Percentiles rank a stretch among this genome's conserved stretches.
Conservation (phyloP, 352 stramenopile species). For the Phytophthora fragariaefolia region DNA sequence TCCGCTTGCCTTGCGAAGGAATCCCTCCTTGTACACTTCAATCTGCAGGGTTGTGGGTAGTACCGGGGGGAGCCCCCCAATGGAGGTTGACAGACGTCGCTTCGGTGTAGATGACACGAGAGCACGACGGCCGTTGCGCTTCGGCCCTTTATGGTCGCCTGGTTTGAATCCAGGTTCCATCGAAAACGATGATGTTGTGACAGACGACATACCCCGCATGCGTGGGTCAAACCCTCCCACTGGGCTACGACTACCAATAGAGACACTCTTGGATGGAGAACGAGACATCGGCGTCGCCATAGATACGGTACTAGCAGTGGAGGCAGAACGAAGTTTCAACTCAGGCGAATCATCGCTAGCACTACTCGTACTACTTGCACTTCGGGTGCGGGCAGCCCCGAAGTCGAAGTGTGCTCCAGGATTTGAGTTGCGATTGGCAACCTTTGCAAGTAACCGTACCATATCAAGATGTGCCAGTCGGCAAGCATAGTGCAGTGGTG, state of each 20-base stretch:
- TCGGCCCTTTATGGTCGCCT: slow-evolving; percentile 53
- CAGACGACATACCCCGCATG: slow-evolving; percentile 46
- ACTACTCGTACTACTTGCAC: slow-evolving; percentile 72
- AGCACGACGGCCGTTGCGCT: slow-evolving; percentile 59
- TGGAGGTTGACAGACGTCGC: slow-evolving; percentile 50
- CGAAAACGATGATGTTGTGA: slow-evolving; percentile 55
- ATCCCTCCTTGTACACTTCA: slow-evolving; percentile 84
- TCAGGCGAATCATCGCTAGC: slow-evolving; percentile 45
- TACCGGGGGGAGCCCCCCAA: slow-evolving; percentile 55
- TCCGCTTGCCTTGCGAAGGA: slow-evolving; percentile 82
- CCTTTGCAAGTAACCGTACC: slow-evolving; percentile 84
- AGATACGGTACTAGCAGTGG: slow-evolving; percentile 51
- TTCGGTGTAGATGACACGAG: slow-evolving; percentile 72
- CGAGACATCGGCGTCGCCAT: slow-evolving; percentile 44
- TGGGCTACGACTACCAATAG: slow-evolving; percentile 40
- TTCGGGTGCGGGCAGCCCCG: slow-evolving; percentile 54
- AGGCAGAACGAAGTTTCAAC: slow-evolving; percentile 69
- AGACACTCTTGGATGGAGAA: slow-evolving; percentile 62
- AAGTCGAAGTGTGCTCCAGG: slow-evolving; percentile 60
- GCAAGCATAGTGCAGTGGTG: slow-evolving; percentile 85
- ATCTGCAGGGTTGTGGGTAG: slow-evolving; percentile 75
- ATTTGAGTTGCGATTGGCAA: slow-evolving; percentile 84
- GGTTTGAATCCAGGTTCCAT: slow-evolving; percentile 65
- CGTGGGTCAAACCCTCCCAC: slow-evolving; percentile 35
- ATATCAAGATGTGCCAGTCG: slow-evolving; percentile 84